A percentile compares a stretch with the other conserved stretches of the same genome.
phyloP scores from a whole-genome alignment of 2,329 filamentous ascomycete genomes.

The Conoideocrella luteorostrata region DNA sequence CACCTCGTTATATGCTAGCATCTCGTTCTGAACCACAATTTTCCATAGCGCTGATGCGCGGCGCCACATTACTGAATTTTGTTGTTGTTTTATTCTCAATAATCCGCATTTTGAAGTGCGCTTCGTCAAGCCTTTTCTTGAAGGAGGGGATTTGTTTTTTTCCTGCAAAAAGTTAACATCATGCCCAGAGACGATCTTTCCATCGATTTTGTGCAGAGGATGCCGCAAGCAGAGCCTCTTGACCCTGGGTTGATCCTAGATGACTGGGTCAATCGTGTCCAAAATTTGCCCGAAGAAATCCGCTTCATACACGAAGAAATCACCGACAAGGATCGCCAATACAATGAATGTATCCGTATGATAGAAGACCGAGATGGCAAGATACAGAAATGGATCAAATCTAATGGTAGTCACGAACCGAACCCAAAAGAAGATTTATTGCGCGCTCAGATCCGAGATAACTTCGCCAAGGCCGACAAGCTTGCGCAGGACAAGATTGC shows the following conservation, averaged over 20 bases:
- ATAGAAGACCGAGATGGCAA: constrained; percentile 67
- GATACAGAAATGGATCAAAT: constrained; percentile 76
- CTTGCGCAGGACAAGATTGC: constrained; percentile 70
- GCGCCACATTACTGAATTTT: too few relatives aligned
- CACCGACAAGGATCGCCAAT: constrained; percentile 68
- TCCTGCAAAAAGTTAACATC: too few relatives aligned
- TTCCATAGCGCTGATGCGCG: too few relatives aligned
- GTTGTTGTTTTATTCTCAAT: too few relatives aligned
- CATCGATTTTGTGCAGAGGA: constrained; percentile 63
- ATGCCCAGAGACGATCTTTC: constrained; percentile 69
- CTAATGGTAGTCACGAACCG: constrained; percentile 63
- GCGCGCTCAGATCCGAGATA: constrained; percentile 59
- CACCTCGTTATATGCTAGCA: too few relatives aligned
- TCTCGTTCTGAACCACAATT: too few relatives aligned
- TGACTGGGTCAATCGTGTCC: constrained; percentile 68
- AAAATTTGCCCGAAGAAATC: constrained; percentile 77
- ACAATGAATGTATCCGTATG: constrained; percentile 59
- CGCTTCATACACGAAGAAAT: constrained; percentile 81
- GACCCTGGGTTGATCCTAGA: constrained; percentile 67
- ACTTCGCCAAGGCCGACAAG: constrained; percentile 61
- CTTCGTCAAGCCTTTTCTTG: too few relatives aligned
- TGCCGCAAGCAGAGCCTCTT: constrained; percentile 55
- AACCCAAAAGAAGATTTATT: constrained; percentile 71
- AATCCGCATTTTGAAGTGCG: too few relatives aligned
- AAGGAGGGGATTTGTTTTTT: too few relatives aligned